A percentile compares a stretch with the other conserved stretches of the same genome.
These are phyloP conservation scores for Ophiostoma sp. DNA, from an alignment of 2,329 filamentous ascomycete genomes.

Conservation along the genomic window DNA sequence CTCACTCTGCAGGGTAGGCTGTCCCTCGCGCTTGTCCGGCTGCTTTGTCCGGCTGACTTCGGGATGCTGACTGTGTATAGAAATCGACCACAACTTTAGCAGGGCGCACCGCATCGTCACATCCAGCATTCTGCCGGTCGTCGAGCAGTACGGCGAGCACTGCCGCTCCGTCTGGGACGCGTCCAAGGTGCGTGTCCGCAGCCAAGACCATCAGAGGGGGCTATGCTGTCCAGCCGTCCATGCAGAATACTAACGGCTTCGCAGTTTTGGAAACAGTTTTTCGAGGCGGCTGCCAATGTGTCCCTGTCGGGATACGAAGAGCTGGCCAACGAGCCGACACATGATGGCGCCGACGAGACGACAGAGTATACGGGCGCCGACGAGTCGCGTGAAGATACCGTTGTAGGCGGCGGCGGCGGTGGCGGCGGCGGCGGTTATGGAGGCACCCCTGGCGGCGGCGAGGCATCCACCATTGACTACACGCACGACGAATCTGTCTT, in stretches of 20 bases:
- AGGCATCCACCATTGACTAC: constrained; percentile 23
- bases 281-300: constrained; percentile 95
- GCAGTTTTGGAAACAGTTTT: constrained; percentile 99
- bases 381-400: background rate
- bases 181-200: constrained; percentile 61
- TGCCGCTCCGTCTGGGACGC: constrained; percentile 94
- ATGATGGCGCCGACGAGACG: constrained; percentile 45
- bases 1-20: constrained; percentile 76
- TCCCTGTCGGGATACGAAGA: constrained; percentile 94
- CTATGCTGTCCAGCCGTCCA: background rate
- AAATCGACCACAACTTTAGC: constrained; percentile 98
- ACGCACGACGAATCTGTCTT: constrained; percentile 60
- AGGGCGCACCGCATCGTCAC: constrained; percentile 95
- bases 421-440: constrained; percentile 35
- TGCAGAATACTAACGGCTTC: background rate
- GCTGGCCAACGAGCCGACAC: constrained; percentile 58
- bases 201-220: too few species aligned
- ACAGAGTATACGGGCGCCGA: constrained; percentile 30
- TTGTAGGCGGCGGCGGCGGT: background rate
- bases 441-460: constrained; percentile 27
- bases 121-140: constrained; percentile 81
- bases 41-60: background rate
- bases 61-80: constrained; percentile 40
- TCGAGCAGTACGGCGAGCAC: constrained; percentile 92
- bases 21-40: background rate